These are phyloP conservation scores for Asclepias syriaca DNA, from an alignment of 257 asterid genomes.

Conservation along the genomic window DNA sequence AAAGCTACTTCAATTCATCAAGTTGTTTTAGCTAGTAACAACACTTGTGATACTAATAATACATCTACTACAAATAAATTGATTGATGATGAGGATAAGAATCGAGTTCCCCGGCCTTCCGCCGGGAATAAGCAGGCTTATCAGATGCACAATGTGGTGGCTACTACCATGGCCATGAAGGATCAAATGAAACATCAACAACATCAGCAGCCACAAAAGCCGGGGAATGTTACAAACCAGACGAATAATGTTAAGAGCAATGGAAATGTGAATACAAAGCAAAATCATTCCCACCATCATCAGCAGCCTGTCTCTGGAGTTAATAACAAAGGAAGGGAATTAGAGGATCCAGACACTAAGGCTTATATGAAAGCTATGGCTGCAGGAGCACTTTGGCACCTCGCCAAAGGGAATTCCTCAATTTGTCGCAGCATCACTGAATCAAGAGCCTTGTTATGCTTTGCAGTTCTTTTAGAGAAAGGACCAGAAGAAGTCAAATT, in stretches of 20 bases:
- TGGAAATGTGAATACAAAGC: constrained; percentile 11
- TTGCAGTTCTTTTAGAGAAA: constrained; percentile 63
- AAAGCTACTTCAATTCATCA: constrained; percentile 34
- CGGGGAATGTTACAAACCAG: constrained; percentile 8
- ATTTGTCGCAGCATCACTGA: constrained; percentile 83
- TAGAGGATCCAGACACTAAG: constrained; percentile 70
- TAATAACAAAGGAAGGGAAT: constrained; percentile 52
- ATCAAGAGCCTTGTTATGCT: constrained; percentile 66
- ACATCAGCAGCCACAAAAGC: constrained; percentile 2
- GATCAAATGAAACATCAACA: constrained; percentile 15
- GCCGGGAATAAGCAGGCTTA: constrained; percentile 34
- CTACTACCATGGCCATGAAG: constrained; percentile 50
- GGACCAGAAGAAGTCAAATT: constrained; percentile 59
- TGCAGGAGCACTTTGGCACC: constrained; percentile 78
- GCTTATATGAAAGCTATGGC: constrained; percentile 75
- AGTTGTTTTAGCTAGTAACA: constrained; percentile 23
- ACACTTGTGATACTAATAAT: constrained; percentile 7
- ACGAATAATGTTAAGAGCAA: constrained; percentile 17
- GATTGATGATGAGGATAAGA: constrained; percentile 41
- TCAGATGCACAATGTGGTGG: constrained; percentile 54
- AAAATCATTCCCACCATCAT: constrained; percentile 21
- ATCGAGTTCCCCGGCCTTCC: constrained; percentile 32
- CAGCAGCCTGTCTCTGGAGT: constrained; percentile 30
- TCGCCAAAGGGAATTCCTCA: constrained; percentile 55
- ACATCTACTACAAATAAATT: not conserved